Evolutionary conservation across 345 rosid species (phyloP).

Genomic region (Reutealis trisperma): DNA sequence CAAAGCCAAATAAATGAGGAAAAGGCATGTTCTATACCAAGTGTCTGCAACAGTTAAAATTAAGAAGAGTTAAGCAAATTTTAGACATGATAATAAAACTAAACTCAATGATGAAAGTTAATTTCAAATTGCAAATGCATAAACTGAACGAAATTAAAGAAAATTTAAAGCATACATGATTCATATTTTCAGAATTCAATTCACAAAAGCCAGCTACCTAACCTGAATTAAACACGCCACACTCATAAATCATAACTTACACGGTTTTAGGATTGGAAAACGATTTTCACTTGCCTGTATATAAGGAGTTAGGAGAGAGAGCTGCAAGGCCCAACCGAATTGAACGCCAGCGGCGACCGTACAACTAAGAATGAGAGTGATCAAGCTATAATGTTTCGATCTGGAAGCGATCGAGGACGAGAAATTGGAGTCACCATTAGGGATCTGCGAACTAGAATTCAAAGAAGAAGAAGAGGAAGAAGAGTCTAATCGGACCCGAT

Average conservation of each 20-base stretch:
- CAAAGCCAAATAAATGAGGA: constrained; percentile 99
- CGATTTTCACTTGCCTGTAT: constrained; percentile 63
- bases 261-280: background rate
- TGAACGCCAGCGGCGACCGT: constrained; percentile 96
- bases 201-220: background rate
- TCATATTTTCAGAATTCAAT: background rate
- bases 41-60: constrained; percentile 62
- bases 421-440: constrained; percentile 29
- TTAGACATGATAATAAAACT: too few species aligned
- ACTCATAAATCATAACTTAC: background rate
- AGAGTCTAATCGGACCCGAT: constrained; percentile 39
- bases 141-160: background rate
- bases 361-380: constrained; percentile 71
- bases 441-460: constrained; percentile 23
- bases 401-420: constrained; percentile 19
- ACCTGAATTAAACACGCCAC: background rate
- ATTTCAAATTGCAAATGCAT: background rate
- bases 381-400: constrained; percentile 50
- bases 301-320: constrained; percentile 90
- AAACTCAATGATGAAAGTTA: too few species aligned
- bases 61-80: constrained; percentile 1
- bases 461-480: constrained; percentile 34
- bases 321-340: constrained; percentile 99
- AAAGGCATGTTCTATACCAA: constrained; percentile 89
- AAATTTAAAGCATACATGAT: background rate